Conservation (phyloP, 805 yeast genomes). For the Candida maris region DNA sequence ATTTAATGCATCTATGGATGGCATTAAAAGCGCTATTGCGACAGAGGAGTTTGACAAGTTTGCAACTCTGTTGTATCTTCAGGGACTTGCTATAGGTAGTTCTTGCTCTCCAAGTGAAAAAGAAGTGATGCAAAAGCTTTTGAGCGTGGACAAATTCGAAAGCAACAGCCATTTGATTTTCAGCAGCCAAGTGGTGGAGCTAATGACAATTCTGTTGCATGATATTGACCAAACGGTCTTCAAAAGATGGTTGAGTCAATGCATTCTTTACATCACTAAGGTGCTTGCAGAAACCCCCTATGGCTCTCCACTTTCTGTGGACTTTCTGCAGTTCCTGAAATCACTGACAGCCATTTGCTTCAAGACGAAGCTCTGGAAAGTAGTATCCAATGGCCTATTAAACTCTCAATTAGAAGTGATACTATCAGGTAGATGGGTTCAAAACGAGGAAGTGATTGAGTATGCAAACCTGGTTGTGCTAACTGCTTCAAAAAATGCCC, state of each 20-base stretch:
- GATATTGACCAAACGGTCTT: slow-evolving; percentile 27
- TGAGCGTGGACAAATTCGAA: slow-evolving; percentile 28
- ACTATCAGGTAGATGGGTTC: slow-evolving; percentile 46
- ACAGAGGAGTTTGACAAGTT: neutral
- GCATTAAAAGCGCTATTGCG: slow-evolving; percentile 1
- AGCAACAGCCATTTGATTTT: slow-evolving; percentile 30
- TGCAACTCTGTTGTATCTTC: neutral
- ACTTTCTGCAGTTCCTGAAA: slow-evolving; percentile 30
- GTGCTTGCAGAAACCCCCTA: slow-evolving; percentile 47
- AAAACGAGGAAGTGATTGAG: slow-evolving; percentile 38
- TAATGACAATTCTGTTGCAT: slow-evolving; percentile 4
- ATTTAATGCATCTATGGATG: neutral
- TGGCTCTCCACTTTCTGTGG: slow-evolving; percentile 19
- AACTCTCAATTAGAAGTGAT: slow-evolving; percentile 67
- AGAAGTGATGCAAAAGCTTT: slow-evolving; percentile 10
- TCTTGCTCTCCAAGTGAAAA: neutral
- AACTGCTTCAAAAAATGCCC: slow-evolving; percentile 32
- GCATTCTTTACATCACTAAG: slow-evolving; percentile 59
- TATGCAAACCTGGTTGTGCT: slow-evolving; percentile 41
- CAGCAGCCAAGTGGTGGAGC: slow-evolving; percentile 22
- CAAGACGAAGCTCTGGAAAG: slow-evolving; percentile 33
- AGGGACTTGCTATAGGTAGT: neutral
- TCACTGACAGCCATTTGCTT: slow-evolving; percentile 33
- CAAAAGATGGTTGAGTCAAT: slow-evolving; percentile 53
- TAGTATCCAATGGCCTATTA: slow-evolving; percentile 43